Conservation (phyloP, 148 eudicot genomes). For the Fagopyrum esculentum region DNA sequence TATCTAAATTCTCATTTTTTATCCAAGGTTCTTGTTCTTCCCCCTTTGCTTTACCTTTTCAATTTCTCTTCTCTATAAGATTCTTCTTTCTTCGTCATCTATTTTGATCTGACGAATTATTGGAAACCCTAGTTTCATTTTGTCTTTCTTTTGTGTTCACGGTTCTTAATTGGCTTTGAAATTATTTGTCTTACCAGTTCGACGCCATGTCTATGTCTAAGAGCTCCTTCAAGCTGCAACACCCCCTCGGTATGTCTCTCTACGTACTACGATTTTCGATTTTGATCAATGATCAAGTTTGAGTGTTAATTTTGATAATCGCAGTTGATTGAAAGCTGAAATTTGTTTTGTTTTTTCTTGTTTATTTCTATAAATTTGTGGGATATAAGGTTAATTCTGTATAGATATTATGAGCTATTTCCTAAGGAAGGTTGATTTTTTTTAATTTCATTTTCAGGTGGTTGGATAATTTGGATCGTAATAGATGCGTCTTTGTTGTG, state of each 20-base stretch:
- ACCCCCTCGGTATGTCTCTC: slow-evolving; percentile 22
- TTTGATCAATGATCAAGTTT: background rate
- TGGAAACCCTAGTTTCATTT: slow-evolving; percentile 11
- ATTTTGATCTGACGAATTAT: background rate
- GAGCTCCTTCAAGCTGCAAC: slow-evolving; percentile 23
- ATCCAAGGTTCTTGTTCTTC: background rate
- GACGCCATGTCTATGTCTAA: slow-evolving; percentile 20
- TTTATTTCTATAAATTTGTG: background rate
- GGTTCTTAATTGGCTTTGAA: background rate
- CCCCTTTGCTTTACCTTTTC: background rate
- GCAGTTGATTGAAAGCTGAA: background rate
- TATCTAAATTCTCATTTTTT: background rate
- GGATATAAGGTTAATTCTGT: background rate
- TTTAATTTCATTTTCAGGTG: background rate
- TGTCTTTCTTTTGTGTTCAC: background rate
- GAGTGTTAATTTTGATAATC: background rate
- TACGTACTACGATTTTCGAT: background rate
- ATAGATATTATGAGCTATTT: background rate
- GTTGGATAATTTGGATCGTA: background rate
- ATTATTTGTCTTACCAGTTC: background rate
- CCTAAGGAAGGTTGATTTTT: background rate
- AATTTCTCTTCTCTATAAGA: background rate
- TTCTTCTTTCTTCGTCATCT: background rate
- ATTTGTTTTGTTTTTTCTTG: background rate
- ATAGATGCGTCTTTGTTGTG: background rate